A percentile compares a stretch with the other conserved stretches of the same genome.
phyloP scores from a whole-genome alignment of 352 stramenopile species.

The Phytophthora hibernalis region DNA sequence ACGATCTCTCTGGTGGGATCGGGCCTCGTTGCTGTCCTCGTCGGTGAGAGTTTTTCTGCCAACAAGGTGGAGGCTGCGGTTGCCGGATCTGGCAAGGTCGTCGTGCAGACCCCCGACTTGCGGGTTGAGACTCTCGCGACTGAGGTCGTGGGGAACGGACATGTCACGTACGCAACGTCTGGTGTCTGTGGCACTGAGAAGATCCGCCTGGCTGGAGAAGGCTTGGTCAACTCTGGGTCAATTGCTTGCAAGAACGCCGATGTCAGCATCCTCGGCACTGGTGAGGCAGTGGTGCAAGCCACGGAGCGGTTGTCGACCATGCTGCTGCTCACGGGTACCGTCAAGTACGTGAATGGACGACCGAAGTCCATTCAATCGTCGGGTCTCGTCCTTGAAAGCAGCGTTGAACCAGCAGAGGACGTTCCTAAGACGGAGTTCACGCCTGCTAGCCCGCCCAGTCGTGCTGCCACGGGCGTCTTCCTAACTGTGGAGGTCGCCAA shows the following conservation, averaged over 20 bases:
- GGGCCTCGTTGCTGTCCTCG: constrained; percentile 34
- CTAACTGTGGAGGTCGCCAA: constrained; percentile 29
- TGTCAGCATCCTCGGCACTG: constrained; percentile 51
- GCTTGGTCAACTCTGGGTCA: constrained; percentile 46
- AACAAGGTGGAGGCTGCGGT: constrained; percentile 35
- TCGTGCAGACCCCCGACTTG: constrained; percentile 33
- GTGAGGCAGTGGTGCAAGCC: constrained; percentile 50
- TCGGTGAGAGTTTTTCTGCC: constrained; percentile 22
- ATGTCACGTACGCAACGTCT: constrained; percentile 45
- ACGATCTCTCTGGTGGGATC: constrained; percentile 25
- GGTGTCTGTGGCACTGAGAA: constrained; percentile 40
- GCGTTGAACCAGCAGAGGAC: constrained; percentile 19
- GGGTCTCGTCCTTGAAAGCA: constrained; percentile 29
- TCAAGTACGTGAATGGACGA: constrained; percentile 45
- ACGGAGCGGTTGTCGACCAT: constrained; percentile 41
- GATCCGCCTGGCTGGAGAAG: constrained; percentile 42
- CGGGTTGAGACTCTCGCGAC: constrained; percentile 21
- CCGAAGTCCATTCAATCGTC: constrained; percentile 43
- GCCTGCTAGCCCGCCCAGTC: constrained; percentile 10
- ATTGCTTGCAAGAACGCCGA: constrained; percentile 50
- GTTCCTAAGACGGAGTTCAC: constrained; percentile 9
- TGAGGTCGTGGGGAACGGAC: constrained; percentile 41
- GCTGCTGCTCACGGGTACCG: constrained; percentile 39
- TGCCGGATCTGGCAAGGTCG: constrained; percentile 40
- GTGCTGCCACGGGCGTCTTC: constrained; percentile 22